Conservation (phyloP, 2,329 filamentous ascomycete species). For the Talaromyces funiculosus region DNA sequence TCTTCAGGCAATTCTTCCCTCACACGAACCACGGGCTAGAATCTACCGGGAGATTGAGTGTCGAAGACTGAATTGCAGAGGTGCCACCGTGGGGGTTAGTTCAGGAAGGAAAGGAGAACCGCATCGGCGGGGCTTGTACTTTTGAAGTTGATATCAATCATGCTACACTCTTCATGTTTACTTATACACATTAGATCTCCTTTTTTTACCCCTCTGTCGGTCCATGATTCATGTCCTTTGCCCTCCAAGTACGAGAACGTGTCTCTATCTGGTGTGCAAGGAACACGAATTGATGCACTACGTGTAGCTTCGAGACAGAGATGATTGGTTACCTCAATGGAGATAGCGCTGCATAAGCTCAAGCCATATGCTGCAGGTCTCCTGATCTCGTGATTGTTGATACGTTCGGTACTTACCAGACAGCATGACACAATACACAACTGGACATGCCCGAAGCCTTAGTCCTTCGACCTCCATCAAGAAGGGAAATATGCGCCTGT, state of each 20-base stretch:
- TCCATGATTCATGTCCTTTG: not conserved
- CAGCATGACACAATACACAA: not conserved
- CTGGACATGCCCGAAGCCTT: not conserved
- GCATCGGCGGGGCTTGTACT: slow-evolving; percentile 7
- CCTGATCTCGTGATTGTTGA: not conserved
- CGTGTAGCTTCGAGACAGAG: not conserved
- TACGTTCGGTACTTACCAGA: not conserved
- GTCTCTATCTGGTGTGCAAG: not conserved
- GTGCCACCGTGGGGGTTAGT: slow-evolving; percentile 2
- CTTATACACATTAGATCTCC: not conserved
- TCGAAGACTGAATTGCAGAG: slow-evolving; percentile 7
- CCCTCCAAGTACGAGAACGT: not conserved
- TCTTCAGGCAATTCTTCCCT: not conserved
- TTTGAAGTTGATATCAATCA: not conserved
- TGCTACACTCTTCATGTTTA: not conserved
- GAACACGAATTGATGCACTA: not conserved
- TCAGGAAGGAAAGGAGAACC: slow-evolving; percentile 1
- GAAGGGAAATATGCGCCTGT: not conserved
- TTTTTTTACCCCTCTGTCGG: not conserved
- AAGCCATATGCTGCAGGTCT: slow-evolving; percentile 2
- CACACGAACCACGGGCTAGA: slow-evolving; percentile 1
- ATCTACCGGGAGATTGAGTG: not conserved
- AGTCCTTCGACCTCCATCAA: not conserved
- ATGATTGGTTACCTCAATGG: not conserved
- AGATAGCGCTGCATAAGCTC: slow-evolving; percentile 7